Evolutionary conservation across 1,284 basidiomycete genomes (phyloP), one percentile per base, ranked within the genome.

Genomic region (Heterobasidion occidentale): DNA sequence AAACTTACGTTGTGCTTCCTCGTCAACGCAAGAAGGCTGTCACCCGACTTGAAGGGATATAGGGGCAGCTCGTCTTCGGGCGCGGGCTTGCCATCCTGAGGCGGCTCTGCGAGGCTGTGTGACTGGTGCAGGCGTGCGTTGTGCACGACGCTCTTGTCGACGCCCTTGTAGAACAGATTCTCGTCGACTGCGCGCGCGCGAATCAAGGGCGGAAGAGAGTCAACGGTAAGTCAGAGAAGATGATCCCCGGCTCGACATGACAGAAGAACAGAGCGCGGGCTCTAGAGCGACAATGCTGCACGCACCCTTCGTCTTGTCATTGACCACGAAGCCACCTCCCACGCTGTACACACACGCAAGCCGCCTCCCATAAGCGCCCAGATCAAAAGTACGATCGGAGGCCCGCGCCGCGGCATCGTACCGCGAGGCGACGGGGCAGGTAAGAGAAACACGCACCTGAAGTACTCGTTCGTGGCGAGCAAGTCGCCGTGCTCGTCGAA

Each of bases 111-210:
- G 9, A 74, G 62, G 20, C 75, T 79, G 64, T 88, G 83, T 6
- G 74, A 76, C 63, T 91, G 90, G 61, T 90, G 83, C 33, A 93
- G 73, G 36, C 95, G 81, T 33, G 88, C 86, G 19, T 82, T 83
- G 55, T 89, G 86, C 6, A 95, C 94, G 11, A 78, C 77, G 52
- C 77, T 74, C 68, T 94, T 91, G 67, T 94, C 83, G n/a, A 95
- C 90, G n/a, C 92, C 86, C 69, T 94, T 94, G 78, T 98, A 98
- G 70, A 93, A 98, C 61, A 98, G 70, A 69, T 98, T 98, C 73
- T 98, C 95, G 65, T 93, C 88, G 63, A 90, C 86, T 90, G 68
- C 3, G 70, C 38, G 7, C n/a, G 38, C 38, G 27, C 27, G 27
- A 27, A 27, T 27, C 38, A 42, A 11, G 38, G 38, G n/a, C 38